Base-by-base conservation (phyloP, 768 basidiomycete species). In the Tulasnella sp. region DNA sequence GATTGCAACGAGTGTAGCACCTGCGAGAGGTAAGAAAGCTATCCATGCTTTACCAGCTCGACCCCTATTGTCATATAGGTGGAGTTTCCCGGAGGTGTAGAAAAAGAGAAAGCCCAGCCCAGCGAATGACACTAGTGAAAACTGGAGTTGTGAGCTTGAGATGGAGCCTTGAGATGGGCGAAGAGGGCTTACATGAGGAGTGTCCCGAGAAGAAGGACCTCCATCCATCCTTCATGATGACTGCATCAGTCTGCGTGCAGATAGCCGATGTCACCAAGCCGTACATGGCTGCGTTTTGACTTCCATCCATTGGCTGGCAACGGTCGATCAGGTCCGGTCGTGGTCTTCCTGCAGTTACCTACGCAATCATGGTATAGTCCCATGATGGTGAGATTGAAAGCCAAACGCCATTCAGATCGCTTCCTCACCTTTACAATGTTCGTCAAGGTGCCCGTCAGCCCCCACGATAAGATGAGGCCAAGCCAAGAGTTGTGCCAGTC, bases 141-240 rank as follows among this genome's bases (percentile, higher is more conserved):
- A 29, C 57, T 49, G 15, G 53, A 34, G 42, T n/a, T n/a, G n/a
- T n/a, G n/a, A n/a, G n/a, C n/a, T n/a, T n/a, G n/a, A n/a, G n/a
- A n/a, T n/a, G 25, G 17, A 43, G 24, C 9, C 25, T 17, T 17
- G 24, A 22, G 41, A 8, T 44, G 31, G 3, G 21, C 7, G 31
- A 17, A 12, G n/a, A n/a, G n/a, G n/a, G 73, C 85, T 51, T 71
- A 92, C 91, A 62, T 64, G 88, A 91, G 2, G 90, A 84, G 71
- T 96, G 92, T 0, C 93, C 93, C 55, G 87, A 90, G 12, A 85
- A 86, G 70, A 97, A 96, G 67, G 90, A 92, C 65, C 87, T 80
- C 74, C 90, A 97, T 1, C 92, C 93, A 71, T 94, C 90, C 27
- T 75, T 72, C 63, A 92, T 69, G 25, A 83, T 76, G 7, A 67